phyloP scores from a whole-genome alignment of 75 land plant species.

The Pseudotsuga menziesii region DNA sequence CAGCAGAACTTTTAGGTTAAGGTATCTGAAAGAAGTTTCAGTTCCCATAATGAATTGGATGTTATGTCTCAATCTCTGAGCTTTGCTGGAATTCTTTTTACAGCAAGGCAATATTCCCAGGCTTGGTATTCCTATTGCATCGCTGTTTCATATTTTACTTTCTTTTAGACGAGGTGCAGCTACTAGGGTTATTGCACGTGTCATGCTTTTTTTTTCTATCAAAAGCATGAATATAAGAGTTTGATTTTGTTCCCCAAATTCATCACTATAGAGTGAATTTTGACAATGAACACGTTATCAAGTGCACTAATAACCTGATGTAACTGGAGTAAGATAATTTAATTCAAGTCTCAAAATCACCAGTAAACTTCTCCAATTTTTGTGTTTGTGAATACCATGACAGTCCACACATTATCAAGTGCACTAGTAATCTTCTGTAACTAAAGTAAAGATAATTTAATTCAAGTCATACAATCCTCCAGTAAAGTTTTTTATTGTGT shows the following conservation, averaged over 20 bases:
- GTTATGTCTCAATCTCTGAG: background rate
- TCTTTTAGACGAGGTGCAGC: slow-evolving; percentile 3
- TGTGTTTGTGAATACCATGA: background rate
- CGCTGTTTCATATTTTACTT: slow-evolving; percentile 8
- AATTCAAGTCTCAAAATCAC: slow-evolving; percentile 2
- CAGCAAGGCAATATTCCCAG: background rate
- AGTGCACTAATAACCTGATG: background rate
- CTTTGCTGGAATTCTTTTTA: background rate
- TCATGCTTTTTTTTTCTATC: background rate
- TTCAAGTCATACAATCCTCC: background rate
- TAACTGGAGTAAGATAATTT: background rate
- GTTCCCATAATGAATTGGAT: slow-evolving; percentile 6
- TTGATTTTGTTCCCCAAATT: background rate
- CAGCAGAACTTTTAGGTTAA: slow-evolving; percentile 17
- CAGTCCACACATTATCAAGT: background rate
- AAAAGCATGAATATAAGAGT: slow-evolving; percentile 5
- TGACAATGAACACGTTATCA: background rate
- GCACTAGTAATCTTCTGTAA: slow-evolving; percentile 2
- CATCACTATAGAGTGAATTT: slow-evolving; percentile 1
- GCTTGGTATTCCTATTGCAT: background rate
- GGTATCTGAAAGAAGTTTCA: background rate
- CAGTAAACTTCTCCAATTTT: background rate
- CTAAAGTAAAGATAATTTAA: background rate
- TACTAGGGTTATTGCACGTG: slow-evolving; percentile 3
- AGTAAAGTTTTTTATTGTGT: too few relatives aligned